A percentile compares a stretch with the other conserved stretches of the same genome.
These are phyloP conservation scores for Claviceps paspali DNA, from an alignment of 2,329 filamentous ascomycete genomes.

Conservation along the genomic window DNA sequence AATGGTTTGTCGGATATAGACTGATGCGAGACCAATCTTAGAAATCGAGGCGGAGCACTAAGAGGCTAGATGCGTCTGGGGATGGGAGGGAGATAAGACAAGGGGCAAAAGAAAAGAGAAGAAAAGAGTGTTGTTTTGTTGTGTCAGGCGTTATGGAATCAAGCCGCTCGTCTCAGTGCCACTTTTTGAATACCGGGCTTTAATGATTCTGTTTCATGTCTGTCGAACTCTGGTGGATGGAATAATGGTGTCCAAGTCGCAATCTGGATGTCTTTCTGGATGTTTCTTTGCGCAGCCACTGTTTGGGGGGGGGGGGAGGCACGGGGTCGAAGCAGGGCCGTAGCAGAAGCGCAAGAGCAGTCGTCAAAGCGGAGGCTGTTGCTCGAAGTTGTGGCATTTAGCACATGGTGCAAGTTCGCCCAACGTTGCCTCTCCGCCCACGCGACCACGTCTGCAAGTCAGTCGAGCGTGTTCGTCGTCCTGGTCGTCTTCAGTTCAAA, in stretches of 20 bases:
- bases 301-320: background rate
- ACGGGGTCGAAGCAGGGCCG: background rate
- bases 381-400: slow-evolving; percentile 4
- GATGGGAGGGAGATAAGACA: no score
- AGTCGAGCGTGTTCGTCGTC: slow-evolving; percentile 2
- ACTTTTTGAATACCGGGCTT: slow-evolving; percentile 2
- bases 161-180: background rate
- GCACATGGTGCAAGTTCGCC: slow-evolving; percentile 5
- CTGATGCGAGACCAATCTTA: background rate
- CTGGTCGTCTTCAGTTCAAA: slow-evolving; percentile 1
- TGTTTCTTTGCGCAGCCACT: background rate
- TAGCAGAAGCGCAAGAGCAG: background rate
- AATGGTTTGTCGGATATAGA: background rate
- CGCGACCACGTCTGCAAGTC: slow-evolving; percentile 1
- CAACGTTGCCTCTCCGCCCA: slow-evolving; percentile 1
- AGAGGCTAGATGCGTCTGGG: slow-evolving; percentile 1
- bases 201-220: slow-evolving; percentile 6
- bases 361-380: slow-evolving; percentile 1
- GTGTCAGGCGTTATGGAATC: background rate
- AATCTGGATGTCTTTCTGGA: background rate
- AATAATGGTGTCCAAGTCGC: background rate
- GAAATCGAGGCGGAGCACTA: background rate
- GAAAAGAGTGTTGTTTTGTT: background rate
- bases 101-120: no score
- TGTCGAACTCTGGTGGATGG: slow-evolving; percentile 1